phyloP scores from a whole-genome alignment of 2,329 filamentous ascomycete species.

The Harringtonia aguacate region DNA sequence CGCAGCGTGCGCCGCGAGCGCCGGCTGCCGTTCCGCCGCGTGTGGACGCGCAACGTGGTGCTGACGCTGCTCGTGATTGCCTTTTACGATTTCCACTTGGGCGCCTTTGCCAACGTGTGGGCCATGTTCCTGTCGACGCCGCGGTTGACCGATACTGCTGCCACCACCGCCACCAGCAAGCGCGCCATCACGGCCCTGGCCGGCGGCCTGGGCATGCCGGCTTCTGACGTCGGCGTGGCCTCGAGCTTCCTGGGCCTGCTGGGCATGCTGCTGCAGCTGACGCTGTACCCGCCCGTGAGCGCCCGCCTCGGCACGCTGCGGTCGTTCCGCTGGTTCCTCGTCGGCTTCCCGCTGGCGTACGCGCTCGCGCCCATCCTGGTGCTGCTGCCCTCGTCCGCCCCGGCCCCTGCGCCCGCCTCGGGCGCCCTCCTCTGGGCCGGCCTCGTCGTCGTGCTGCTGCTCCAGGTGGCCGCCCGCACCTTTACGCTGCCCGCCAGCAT shows the following conservation, averaged over 20 bases:
- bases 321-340: constrained; percentile 54
- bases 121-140: constrained; percentile 60
- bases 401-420: constrained; percentile 30
- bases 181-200: constrained; percentile 26
- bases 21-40: constrained; percentile 26
- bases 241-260: constrained; percentile 60
- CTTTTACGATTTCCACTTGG: constrained; percentile 60
- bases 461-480: constrained; percentile 66
- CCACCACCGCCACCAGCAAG: too few species aligned
- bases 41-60: constrained; percentile 37
- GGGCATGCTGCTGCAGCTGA: constrained; percentile 57
- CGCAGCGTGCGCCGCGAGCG: too few species aligned
- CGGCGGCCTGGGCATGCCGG: constrained; percentile 56
- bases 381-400: constrained; percentile 42
- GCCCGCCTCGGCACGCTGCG: constrained; percentile 53
- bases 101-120: constrained; percentile 58
- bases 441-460: constrained; percentile 34
- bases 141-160: too few species aligned
- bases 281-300: constrained; percentile 57
- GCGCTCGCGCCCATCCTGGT: constrained; percentile 56
- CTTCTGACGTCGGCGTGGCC: constrained; percentile 55
- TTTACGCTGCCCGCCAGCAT: constrained; percentile 50
- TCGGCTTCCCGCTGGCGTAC: constrained; percentile 59
- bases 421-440: constrained; percentile 47
- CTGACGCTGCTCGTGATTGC: constrained; percentile 51